phyloP scores from a whole-genome alignment of 352 stramenopile species.

The Globisporangium sylvaticum region DNA sequence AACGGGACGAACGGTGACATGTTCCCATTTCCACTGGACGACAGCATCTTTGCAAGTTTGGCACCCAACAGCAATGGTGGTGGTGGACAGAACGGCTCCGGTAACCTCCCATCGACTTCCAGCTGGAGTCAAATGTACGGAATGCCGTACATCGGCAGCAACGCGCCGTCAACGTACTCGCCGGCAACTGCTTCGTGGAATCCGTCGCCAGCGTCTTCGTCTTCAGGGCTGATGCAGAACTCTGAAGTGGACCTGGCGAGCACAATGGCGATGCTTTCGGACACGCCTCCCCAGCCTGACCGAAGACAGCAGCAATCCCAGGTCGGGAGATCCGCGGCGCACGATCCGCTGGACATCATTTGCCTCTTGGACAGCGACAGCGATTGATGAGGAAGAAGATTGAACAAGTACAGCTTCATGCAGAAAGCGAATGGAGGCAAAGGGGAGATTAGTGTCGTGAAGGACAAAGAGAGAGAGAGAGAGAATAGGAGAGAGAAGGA shows the following conservation, averaged over 20 bases:
- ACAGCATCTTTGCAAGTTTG: conserved; percentile 39
- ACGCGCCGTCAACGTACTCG: conserved; percentile 13
- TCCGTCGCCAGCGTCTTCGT: conserved; percentile 2
- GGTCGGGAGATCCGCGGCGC: conserved; percentile 14
- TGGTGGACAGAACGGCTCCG: neutral
- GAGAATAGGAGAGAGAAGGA: too few species aligned
- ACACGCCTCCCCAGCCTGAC: conserved; percentile 47
- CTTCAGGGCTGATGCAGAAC: conserved; percentile 19
- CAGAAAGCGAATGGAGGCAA: neutral
- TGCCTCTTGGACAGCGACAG: conserved; percentile 79
- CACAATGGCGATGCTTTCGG: conserved; percentile 65
- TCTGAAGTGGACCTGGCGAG: conserved; percentile 47
- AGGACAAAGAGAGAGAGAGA: too few species aligned
- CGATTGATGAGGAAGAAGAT: conserved; percentile 28
- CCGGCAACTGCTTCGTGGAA: conserved; percentile 11
- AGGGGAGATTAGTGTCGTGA: neutral
- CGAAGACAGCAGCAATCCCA: conserved; percentile 18
- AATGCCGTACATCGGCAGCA: conserved; percentile 20
- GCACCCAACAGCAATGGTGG: conserved; percentile 23
- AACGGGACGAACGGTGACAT: conserved; percentile 23
- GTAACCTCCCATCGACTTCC: conserved; percentile 1
- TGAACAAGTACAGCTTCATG: neutral
- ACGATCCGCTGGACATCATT: conserved; percentile 61
- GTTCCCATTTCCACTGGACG: conserved; percentile 57
- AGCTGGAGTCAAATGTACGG: conserved; percentile 33